Percentiles rank a stretch among this genome's conserved stretches.
phyloP scores from a whole-genome alignment of 139 green algal genomes.

The Closterium sp. region DNA sequence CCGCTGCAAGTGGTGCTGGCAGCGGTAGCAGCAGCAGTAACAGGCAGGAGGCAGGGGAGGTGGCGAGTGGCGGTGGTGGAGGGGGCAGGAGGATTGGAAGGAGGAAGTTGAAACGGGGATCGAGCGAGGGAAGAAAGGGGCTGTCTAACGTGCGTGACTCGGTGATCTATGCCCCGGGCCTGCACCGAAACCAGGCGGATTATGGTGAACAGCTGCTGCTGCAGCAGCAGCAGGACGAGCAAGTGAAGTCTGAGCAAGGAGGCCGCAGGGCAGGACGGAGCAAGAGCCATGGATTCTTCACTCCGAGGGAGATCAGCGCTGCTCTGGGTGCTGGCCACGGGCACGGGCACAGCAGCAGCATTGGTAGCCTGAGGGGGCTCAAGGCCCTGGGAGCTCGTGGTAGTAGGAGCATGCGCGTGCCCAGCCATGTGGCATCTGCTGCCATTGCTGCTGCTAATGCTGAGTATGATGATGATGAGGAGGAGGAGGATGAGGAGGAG shows the following conservation, averaged over 20 bases:
- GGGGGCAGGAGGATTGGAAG: not conserved
- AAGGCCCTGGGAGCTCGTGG: not conserved
- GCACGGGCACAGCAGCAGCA: not conserved
- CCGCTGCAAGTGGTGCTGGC: not conserved
- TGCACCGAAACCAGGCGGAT: not conserved
- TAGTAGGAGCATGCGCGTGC: not conserved
- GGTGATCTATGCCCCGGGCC: not conserved
- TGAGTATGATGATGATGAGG: not conserved
- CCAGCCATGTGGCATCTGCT: not conserved
- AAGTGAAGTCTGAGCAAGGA: not conserved
- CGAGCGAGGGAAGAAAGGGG: not conserved
- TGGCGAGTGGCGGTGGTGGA: not conserved
- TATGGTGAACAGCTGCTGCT: not conserved
- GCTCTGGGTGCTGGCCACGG: not conserved
- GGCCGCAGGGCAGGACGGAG: not conserved
- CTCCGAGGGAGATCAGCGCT: not conserved
- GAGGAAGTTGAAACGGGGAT: not conserved
- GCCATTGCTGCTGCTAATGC: not conserved
- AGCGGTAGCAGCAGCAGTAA: not conserved
- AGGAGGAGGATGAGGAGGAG: not conserved
- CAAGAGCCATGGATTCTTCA: not conserved
- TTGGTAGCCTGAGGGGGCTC: not conserved
- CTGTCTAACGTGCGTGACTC: not conserved
- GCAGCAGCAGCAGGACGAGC: not conserved
- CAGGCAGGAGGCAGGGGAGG: not conserved